Conservation (phyloP, 177 flowering plant species). For the Vitis hybrid region DNA sequence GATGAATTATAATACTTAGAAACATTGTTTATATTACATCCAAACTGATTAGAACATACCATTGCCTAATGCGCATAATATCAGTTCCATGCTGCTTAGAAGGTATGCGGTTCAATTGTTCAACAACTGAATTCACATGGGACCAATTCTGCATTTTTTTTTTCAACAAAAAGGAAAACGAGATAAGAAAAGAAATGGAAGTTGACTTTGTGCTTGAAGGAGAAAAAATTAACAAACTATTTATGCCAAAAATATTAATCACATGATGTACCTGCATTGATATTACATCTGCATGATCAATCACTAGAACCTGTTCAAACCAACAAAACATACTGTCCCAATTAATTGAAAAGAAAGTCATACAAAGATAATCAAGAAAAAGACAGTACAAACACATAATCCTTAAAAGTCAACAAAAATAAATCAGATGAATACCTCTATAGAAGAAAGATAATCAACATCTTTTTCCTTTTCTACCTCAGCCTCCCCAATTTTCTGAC, state of each 20-base stretch:
- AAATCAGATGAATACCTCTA: constrained; percentile 57
- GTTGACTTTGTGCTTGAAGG: neutral
- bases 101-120: constrained; percentile 70
- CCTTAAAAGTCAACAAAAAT: neutral
- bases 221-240: neutral
- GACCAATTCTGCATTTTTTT: constrained; percentile 73
- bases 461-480: constrained; percentile 70
- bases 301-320: constrained; percentile 60
- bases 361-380: neutral
- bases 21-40: too few species aligned
- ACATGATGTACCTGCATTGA: constrained; percentile 71
- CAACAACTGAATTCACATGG: constrained; percentile 62
- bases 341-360: constrained; percentile 1
- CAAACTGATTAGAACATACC: constrained; percentile 40
- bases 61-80: constrained; percentile 82
- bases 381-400: neutral
- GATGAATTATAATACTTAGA: too few species aligned
- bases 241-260: constrained; percentile 4
- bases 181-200: neutral
- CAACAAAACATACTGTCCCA: constrained; percentile 8
- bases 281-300: constrained; percentile 94
- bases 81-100: constrained; percentile 77
- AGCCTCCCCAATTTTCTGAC: constrained; percentile 76
- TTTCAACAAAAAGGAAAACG: neutral
- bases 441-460: constrained; percentile 91